phyloP scores from a whole-genome alignment of 108 stramenopile genomes.

The Schizochytrium sp. region DNA sequence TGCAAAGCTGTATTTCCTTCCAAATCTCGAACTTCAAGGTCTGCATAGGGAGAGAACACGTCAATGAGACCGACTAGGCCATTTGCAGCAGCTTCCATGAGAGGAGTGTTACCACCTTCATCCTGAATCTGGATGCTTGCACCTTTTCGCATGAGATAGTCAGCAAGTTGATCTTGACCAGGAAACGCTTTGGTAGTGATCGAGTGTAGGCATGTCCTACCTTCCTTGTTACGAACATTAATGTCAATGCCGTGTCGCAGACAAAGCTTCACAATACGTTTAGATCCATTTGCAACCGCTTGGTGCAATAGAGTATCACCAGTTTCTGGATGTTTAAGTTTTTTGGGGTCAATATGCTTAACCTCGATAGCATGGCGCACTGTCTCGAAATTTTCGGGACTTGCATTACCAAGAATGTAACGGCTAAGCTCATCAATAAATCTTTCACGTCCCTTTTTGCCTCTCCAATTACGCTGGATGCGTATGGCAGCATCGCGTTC shows the following conservation, averaged over 20 bases:
- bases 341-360: constrained; percentile 44
- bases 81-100: neutral
- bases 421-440: neutral
- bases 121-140: neutral
- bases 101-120: neutral
- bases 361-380: constrained; percentile 23
- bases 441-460: neutral
- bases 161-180: constrained; percentile 17
- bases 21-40: constrained; percentile 3
- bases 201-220: constrained; percentile 48
- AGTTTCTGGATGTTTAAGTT: neutral
- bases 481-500: constrained; percentile 12
- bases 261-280: constrained; percentile 43
- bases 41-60: neutral
- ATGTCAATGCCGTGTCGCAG: constrained; percentile 2
- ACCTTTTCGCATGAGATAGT: constrained; percentile 44
- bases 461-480: constrained; percentile 54
- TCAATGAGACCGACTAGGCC: neutral
- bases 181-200: neutral
- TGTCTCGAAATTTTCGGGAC: constrained; percentile 26
- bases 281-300: constrained; percentile 5
- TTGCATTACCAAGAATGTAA: constrained; percentile 7
- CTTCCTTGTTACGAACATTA: constrained; percentile 11
- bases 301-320: constrained; percentile 45
- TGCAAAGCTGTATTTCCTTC: constrained; percentile 22